These are phyloP conservation scores for Colletotrichum truncatum DNA, from an alignment of 2,329 filamentous ascomycete genomes.

Conservation along the genomic window DNA sequence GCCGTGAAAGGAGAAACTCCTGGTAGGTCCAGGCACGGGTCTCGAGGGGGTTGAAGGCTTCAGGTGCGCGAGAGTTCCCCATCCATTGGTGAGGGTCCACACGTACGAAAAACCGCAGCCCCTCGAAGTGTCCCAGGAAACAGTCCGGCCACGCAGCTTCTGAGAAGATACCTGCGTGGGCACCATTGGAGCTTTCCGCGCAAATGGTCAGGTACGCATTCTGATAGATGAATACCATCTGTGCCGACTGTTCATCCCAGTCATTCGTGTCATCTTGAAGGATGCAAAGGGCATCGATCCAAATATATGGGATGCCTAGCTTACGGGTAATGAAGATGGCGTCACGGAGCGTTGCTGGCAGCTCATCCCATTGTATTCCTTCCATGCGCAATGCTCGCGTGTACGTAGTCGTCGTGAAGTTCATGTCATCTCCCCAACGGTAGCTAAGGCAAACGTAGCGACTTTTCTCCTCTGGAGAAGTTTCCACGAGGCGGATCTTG, in stretches of 20 bases:
- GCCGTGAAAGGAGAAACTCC: background rate
- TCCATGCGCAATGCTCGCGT: too few species aligned
- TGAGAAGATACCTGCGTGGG: background rate
- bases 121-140: background rate
- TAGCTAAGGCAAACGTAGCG: too few species aligned
- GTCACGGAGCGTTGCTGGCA: constrained; percentile 32
- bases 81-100: background rate
- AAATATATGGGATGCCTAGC: constrained; percentile 31
- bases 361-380: background rate
- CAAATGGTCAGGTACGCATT: constrained; percentile 20
- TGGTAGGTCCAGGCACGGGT: background rate
- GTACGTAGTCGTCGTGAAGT: too few species aligned
- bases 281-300: constrained; percentile 37
- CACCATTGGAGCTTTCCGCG: background rate
- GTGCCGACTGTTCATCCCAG: constrained; percentile 29
- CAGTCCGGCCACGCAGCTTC: background rate
- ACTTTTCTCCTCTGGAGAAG: too few species aligned
- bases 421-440: too few species aligned
- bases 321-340: constrained; percentile 25
- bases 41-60: background rate
- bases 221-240: constrained; percentile 32
- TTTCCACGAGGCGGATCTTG: too few species aligned
- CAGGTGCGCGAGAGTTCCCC: too few species aligned
- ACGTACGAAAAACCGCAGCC: background rate
- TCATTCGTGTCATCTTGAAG: constrained; percentile 33